Evolutionary conservation across 306 rosid genomes (phyloP), one percentile per base, ranked within the genome.

Genomic region (Amphicarpaea edgeworthii): DNA sequence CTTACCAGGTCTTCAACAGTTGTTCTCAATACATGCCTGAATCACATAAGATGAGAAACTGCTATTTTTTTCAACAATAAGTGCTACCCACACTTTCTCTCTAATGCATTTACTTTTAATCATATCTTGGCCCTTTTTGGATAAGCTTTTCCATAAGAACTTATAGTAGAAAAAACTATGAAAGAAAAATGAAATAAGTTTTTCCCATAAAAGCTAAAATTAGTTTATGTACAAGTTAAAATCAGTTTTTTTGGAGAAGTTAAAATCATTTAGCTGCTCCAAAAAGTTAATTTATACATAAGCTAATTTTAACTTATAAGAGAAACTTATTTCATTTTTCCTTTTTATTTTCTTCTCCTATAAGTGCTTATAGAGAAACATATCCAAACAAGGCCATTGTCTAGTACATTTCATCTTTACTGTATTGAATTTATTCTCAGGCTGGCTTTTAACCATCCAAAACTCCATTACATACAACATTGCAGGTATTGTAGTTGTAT

Each of bases 51-150:
- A 17, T 34, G 7, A 40, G 9, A 42, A 28, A 11, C 32, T 20
- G 12, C 38, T n/a, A 21, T 55, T 43, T 14, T 58, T 16, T 55
- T 15, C 5, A 1, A 37, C 5, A 71, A 14, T 8, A 72, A 41
- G 76, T 23, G 38, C 45, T 72, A 41, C 17, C 51, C 66, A 40
- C 4, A 72, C 24, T 20, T 65, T 20, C 32, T 72, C 76, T 9
- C 64, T 14, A 53, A 12, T 53, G 76, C 58, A 19, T 64, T 34
- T 37, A 59, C 30, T 30, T 34, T 12, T 59, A 59, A 59, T 59
- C n/a, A 3, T 63, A 16, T 64, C 28, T 5, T n/a, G 17, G n/a
- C 2, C 23, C 23, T 16, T 0, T 49, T 49, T 49, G 55, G 1
- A 49, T 49, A 49, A 16, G 3, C 23, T 49, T 16, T 23, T 49